Conservation (phyloP, 2,329 filamentous ascomycete genomes). For the Microascus cirrosus region DNA sequence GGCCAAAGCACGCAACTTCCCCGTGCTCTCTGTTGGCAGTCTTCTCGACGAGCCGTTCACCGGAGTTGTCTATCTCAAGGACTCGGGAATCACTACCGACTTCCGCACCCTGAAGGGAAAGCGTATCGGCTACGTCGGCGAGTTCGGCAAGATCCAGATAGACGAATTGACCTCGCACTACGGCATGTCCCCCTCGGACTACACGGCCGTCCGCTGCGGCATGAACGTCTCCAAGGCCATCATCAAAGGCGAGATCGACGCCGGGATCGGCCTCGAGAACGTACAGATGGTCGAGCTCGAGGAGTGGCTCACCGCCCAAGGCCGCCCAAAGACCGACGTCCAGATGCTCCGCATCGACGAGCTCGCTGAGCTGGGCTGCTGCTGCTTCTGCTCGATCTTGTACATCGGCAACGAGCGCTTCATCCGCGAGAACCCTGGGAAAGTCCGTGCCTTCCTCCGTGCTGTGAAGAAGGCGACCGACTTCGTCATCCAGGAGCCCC, state of each 20-base stretch:
- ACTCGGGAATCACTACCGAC: slow-evolving; percentile 62
- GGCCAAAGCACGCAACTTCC: slow-evolving; percentile 67
- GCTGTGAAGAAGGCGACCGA: slow-evolving; percentile 68
- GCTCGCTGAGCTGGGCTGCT: slow-evolving; percentile 68
- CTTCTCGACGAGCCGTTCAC: slow-evolving; percentile 74
- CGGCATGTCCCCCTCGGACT: slow-evolving; percentile 61
- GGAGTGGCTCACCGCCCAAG: slow-evolving; percentile 58
- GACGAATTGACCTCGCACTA: slow-evolving; percentile 72
- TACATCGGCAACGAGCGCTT: slow-evolving; percentile 72
- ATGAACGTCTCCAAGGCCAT: slow-evolving; percentile 76
- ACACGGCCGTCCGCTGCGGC: slow-evolving; percentile 66
- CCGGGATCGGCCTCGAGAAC: slow-evolving; percentile 67
- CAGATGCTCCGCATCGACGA: slow-evolving; percentile 76
- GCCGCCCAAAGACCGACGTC: slow-evolving; percentile 54
- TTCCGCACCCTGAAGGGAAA: slow-evolving; percentile 67
- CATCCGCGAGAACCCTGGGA: slow-evolving; percentile 52
- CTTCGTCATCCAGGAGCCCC: slow-evolving; percentile 53
- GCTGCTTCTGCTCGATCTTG: slow-evolving; percentile 74
- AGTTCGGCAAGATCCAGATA: slow-evolving; percentile 77
- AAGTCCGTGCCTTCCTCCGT: slow-evolving; percentile 56
- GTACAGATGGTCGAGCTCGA: slow-evolving; percentile 76
- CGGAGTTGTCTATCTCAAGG: slow-evolving; percentile 65
- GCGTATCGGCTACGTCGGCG: slow-evolving; percentile 68
- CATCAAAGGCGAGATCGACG: slow-evolving; percentile 61
- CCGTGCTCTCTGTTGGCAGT: slow-evolving; percentile 60